Evolutionary conservation across 2,329 filamentous ascomycete genomes (phyloP).

Genomic region (Ceratocystis cubensis): DNA sequence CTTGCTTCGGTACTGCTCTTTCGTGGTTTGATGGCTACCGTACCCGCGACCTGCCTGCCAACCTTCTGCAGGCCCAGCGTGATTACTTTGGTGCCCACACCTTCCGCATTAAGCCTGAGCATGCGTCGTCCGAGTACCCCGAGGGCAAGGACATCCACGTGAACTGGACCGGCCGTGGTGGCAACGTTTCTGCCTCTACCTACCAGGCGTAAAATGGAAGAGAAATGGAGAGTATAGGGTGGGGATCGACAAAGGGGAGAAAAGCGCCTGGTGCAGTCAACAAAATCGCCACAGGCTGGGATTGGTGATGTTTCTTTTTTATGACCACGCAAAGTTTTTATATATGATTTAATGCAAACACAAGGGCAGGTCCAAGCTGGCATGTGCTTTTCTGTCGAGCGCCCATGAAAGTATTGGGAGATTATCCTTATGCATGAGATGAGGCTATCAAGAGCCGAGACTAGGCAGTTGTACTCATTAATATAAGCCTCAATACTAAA

Average conservation of each 20-base stretch:
- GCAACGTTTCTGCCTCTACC: constrained; percentile 91
- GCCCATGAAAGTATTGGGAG: too few species aligned
- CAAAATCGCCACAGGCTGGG: constrained; percentile 14
- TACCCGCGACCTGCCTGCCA: constrained; percentile 92
- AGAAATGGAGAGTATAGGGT: too few species aligned
- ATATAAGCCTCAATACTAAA: too few species aligned
- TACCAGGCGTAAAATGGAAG: constrained; percentile 68
- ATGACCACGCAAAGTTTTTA: constrained; percentile 15
- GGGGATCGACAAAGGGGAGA: not conserved
- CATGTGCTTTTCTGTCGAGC: not conserved
- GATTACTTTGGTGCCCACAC: constrained; percentile 98
- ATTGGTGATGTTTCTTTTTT: constrained; percentile 19
- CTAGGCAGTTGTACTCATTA: too few species aligned
- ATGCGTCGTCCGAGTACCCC: constrained; percentile 65
- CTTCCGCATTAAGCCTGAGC: constrained; percentile 76
- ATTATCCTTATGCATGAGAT: too few species aligned
- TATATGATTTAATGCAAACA: constrained; percentile 21
- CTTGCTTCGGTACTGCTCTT: constrained; percentile 90
- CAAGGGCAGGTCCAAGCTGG: constrained; percentile 4
- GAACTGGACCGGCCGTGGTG: constrained; percentile 98
- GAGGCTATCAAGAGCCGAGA: too few species aligned
- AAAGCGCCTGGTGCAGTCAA: constrained; percentile 14
- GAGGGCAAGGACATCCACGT: constrained; percentile 86
- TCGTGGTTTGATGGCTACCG: constrained; percentile 99
- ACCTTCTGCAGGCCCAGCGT: constrained; percentile 95